Evolutionary conservation across 495 filamentous ascomycete genomes (phyloP).

Genomic region (Neurospora tetraspora): DNA sequence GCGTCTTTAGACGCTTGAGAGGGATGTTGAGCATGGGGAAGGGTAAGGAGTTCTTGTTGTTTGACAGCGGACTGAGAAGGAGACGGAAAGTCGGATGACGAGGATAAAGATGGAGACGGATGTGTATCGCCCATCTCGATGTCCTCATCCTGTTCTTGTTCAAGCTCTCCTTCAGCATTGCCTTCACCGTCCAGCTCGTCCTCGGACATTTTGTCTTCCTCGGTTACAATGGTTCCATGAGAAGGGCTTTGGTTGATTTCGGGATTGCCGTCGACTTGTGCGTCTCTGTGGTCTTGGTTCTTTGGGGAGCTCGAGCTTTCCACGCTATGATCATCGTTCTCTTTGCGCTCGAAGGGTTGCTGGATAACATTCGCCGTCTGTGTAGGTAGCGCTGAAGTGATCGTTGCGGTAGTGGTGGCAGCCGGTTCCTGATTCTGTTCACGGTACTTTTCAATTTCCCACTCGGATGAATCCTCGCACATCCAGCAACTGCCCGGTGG

Average conservation of each 20-base stretch:
- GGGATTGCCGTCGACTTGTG: background rate
- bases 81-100: background rate
- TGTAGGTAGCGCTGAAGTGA: background rate
- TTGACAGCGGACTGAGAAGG: background rate
- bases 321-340: background rate
- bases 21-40: background rate
- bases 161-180: too few species aligned
- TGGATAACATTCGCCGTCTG: background rate
- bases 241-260: background rate
- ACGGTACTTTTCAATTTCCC: background rate
- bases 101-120: background rate
- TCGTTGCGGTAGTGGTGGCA: background rate
- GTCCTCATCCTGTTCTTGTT: conserved; percentile 39
- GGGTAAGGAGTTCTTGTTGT: background rate
- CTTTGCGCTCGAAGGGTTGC: background rate
- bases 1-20: background rate
- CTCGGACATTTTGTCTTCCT: conserved; percentile 71
- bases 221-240: conserved; percentile 27
- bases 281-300: background rate
- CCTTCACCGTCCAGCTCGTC: too few species aligned
- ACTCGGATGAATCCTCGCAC: background rate
- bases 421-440: background rate
- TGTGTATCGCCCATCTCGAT: conserved; percentile 67
- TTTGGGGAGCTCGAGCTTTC: background rate
- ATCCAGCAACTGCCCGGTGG: background rate